These are phyloP conservation scores for Liquidambar formosana DNA, from an alignment of 164 flowering plant species.

Conservation along the genomic window DNA sequence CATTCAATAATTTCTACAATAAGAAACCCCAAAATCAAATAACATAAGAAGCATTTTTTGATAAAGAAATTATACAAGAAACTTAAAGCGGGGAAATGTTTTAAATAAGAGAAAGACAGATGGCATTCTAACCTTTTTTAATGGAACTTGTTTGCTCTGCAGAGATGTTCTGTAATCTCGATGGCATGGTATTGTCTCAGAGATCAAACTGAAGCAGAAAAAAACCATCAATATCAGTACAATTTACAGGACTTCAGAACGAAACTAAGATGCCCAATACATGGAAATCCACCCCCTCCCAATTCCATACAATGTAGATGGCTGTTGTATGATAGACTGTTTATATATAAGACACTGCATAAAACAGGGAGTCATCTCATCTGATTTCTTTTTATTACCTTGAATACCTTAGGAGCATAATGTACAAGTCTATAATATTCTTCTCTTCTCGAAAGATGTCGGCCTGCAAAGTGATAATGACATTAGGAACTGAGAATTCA, in stretches of 20 bases:
- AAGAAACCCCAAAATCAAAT: constrained; percentile 18
- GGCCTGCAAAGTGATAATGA: constrained; percentile 51
- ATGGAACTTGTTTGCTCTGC: constrained; percentile 43
- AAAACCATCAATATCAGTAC: constrained; percentile 9
- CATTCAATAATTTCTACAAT: constrained; percentile 56
- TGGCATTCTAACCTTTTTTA: constrained; percentile 49
- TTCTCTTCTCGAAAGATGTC: constrained; percentile 80
- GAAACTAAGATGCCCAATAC: background rate
- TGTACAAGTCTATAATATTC: constrained; percentile 77
- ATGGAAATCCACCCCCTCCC: background rate
- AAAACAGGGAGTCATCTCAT: background rate
- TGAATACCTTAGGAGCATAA: constrained; percentile 89
- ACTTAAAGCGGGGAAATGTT: background rate
- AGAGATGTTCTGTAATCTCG: constrained; percentile 58
- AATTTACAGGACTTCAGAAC: background rate
- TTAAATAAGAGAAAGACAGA: background rate
- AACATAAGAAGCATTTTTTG: background rate
- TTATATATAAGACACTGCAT: background rate
- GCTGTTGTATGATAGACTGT: background rate
- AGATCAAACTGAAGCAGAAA: constrained; percentile 59
- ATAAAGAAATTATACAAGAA: background rate
- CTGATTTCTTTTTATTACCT: constrained; percentile 54
- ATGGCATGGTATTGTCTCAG: constrained; percentile 91
- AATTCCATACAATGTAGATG: background rate
- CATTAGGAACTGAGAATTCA: background rate